Conservation (phyloP, 345 rosid genomes). For the Turnera subulata region DNA sequence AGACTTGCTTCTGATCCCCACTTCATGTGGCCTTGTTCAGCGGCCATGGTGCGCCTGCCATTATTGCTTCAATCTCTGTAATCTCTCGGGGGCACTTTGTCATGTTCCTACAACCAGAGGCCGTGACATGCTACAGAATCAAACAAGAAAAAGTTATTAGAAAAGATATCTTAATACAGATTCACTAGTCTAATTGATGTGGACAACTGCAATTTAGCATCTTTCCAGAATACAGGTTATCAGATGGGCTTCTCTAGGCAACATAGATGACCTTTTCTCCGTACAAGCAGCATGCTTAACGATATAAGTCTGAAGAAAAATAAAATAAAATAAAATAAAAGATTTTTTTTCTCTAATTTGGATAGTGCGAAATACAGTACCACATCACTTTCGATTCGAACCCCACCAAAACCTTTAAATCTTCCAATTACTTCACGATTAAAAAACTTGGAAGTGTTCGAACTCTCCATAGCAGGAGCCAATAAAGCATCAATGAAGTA, state of each 20-base stretch:
- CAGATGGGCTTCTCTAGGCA: background rate
- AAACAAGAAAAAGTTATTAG: conserved; percentile 1
- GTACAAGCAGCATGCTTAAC: background rate
- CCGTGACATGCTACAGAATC: conserved; percentile 47
- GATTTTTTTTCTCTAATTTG: background rate
- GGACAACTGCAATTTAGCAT: too few relatives aligned
- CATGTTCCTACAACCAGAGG: conserved; percentile 72
- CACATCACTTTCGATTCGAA: conserved; percentile 94
- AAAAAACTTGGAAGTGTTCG: conserved; percentile 60
- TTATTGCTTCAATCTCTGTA: conserved; percentile 80
- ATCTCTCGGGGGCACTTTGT: conserved; percentile 63
- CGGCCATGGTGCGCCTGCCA: conserved; percentile 85
- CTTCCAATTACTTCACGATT: conserved; percentile 44
- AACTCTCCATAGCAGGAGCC: conserved; percentile 57
- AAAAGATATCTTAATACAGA: too few relatives aligned
- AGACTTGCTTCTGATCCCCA: background rate
- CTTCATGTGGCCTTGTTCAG: background rate
- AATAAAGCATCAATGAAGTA: conserved; percentile 80
- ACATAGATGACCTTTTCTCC: background rate
- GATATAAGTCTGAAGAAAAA: too few relatives aligned
- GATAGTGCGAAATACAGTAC: conserved; percentile 31
- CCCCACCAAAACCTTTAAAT: conserved; percentile 79
- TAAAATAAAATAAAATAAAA: background rate
- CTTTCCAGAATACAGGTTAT: background rate
- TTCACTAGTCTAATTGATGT: too few relatives aligned